Conservation (phyloP, 2,329 filamentous ascomycete genomes). For the Colletotrichum karsti region DNA sequence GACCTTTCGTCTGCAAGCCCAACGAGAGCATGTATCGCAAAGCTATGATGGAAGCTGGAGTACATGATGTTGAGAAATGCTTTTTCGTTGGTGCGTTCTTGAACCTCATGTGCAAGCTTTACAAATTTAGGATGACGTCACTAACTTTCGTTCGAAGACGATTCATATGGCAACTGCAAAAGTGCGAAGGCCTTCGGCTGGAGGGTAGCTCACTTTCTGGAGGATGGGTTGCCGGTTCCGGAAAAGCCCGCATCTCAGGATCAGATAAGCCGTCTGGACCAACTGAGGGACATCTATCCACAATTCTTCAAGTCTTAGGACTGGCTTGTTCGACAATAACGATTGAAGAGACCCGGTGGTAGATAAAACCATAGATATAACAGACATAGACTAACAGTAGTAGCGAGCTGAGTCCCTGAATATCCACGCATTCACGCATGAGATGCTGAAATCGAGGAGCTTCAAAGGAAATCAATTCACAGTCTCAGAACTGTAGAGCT, state of each 20-base stretch:
- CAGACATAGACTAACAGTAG: no score
- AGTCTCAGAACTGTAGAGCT: no score
- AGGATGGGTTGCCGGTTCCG: conserved; percentile 65
- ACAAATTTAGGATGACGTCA: no score
- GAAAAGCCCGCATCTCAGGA: neutral
- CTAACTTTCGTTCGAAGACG: conserved; percentile 71
- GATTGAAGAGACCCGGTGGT: no score
- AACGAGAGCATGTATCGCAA: conserved; percentile 83
- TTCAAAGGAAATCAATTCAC: no score
- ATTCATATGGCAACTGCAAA: conserved; percentile 83
- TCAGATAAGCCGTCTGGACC: neutral
- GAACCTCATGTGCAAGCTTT: no score
- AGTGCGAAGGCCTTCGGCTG: conserved; percentile 83
- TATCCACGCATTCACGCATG: no score
- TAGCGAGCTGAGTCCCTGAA: no score
- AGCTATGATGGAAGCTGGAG: conserved; percentile 85
- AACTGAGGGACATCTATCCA: neutral
- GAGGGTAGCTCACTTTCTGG: conserved; percentile 86
- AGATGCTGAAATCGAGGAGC: no score
- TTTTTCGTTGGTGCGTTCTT: neutral
- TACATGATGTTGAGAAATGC: conserved; percentile 54
- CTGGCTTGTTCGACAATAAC: neutral
- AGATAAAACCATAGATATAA: no score
- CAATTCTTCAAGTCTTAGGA: neutral
- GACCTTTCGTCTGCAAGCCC: conserved; percentile 87